phyloP scores from a whole-genome alignment of 805 yeast genomes.

The Lachancea sp. region DNA sequence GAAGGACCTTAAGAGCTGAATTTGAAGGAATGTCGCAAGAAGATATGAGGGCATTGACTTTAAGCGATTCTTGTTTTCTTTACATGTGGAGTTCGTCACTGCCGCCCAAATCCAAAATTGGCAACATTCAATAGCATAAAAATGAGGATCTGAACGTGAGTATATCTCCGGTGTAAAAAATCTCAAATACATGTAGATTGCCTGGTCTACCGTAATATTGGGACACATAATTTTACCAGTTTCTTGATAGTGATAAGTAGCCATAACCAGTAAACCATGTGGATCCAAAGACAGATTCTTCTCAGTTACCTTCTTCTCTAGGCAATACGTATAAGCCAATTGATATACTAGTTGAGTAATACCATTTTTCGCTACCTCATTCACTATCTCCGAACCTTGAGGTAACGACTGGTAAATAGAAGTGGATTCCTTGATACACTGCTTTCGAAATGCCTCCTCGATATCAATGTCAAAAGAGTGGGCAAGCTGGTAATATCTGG shows the following conservation, averaged over 20 bases:
- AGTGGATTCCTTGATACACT: slow-evolving; percentile 34
- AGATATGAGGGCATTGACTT: slow-evolving; percentile 30
- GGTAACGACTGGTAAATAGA: slow-evolving; percentile 37
- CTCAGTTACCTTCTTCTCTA: slow-evolving; percentile 28
- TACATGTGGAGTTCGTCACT: slow-evolving; percentile 20
- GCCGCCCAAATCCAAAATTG: slow-evolving; percentile 37
- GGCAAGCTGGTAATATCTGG: slow-evolving; percentile 45
- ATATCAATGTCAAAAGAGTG: slow-evolving; percentile 62
- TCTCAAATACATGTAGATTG: slow-evolving; percentile 39
- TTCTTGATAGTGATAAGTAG: slow-evolving; percentile 21
- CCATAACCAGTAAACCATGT: slow-evolving; percentile 31
- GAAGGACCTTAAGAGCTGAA: slow-evolving; percentile 36
- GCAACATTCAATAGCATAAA: slow-evolving; percentile 26
- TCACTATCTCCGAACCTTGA: slow-evolving; percentile 25
- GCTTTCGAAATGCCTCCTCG: slow-evolving; percentile 33
- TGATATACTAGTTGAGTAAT: slow-evolving; percentile 35
- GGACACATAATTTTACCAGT: slow-evolving; percentile 16
- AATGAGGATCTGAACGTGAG: slow-evolving; percentile 17
- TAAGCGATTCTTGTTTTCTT: slow-evolving; percentile 16
- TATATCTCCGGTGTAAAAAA: slow-evolving; percentile 37
- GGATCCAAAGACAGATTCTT: slow-evolving; percentile 30
- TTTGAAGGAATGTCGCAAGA: slow-evolving; percentile 37
- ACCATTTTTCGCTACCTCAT: slow-evolving; percentile 29
- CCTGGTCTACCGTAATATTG: slow-evolving; percentile 20
- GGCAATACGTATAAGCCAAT: slow-evolving; percentile 33